Evolutionary conservation across 805 yeast genomes (phyloP), one percentile per base, ranked within the genome.

Genomic region (Wickerhamomyces rabaulensis): DNA sequence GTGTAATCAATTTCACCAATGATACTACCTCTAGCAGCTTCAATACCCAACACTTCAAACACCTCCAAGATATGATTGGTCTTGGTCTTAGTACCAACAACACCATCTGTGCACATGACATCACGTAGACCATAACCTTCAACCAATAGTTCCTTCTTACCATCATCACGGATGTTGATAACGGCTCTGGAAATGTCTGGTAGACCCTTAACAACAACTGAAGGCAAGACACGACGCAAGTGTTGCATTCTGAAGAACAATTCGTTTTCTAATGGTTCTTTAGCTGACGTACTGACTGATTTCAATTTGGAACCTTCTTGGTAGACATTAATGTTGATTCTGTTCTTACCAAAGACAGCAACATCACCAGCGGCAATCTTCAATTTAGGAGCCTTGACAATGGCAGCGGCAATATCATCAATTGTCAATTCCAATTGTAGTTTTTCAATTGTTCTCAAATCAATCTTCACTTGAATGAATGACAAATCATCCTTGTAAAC

Each of bases 91-190:
- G 84, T 73, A 7, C 99, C 96, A 38, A 92, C 73, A 43, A 94
- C 89, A 70, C 99, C 99, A 63, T 94, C 98, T 2, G 98, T 92
- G 50, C 89, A 82, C 98, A 94, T 94, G 44, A 94, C 99, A 42
- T 88, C 89, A 60, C 90, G 87, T 54, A 94, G 71, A 29, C 99
- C 99, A 62, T 94, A 94, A 35, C 99, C 99, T 76, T 94, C 99
- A 41, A 94, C 98, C 57, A 94, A 76, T 53, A 94, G 72, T 69
- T 94, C 99, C 64, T 89, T 87, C 64, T 81, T 86, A 56, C 85
- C 83, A 63, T 86, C 87, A 62, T 87, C 94, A 52, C 82, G 78
- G 55, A 94, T 91, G 65, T 92, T 94, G 67, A 94, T 95, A 51
- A 94, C 98, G 6, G 99, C 99, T 64, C 99, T 83, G 21, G 96